Evolutionary conservation across 2,329 filamentous ascomycete species (phyloP).

Genomic region (Aspergillus terreus): DNA sequence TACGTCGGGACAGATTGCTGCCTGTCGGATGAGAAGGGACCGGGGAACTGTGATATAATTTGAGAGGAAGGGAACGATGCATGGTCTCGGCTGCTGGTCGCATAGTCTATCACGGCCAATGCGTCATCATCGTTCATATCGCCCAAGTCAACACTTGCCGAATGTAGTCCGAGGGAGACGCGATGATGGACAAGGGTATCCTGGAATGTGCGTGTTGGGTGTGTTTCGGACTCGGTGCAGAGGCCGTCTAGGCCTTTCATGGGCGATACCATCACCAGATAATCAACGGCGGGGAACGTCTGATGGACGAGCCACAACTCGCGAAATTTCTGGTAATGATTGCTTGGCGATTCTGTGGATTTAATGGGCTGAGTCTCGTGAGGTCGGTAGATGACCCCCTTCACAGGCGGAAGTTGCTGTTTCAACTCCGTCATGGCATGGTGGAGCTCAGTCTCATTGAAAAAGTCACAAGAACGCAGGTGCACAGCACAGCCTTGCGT

Average conservation of each 20-base stretch:
- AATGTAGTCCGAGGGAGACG: slow-evolving; percentile 16
- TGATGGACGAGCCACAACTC: slow-evolving; percentile 25
- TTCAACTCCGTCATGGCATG: background rate
- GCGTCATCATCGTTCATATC: slow-evolving; percentile 14
- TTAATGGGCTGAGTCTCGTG: background rate
- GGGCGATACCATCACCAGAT: slow-evolving; percentile 37
- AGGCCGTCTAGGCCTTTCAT: slow-evolving; percentile 30
- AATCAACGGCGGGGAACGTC: slow-evolving; percentile 24
- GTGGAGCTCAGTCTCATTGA: background rate
- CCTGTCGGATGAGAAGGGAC: background rate
- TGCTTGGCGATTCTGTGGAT: too few species aligned
- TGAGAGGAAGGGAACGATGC: background rate
- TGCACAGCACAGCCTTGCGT: background rate
- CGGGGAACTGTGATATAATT: background rate
- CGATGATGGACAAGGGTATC: slow-evolving; percentile 28
- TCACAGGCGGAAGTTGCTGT: background rate
- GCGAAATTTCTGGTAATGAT: background rate
- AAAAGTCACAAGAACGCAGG: background rate
- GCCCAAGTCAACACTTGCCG: slow-evolving; percentile 24
- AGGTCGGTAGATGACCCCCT: background rate
- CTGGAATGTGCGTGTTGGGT: slow-evolving; percentile 31
- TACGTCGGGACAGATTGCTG: background rate
- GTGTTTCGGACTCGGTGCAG: slow-evolving; percentile 30
- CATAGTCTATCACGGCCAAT: background rate
- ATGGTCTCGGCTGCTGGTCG: background rate